Evolutionary conservation across 2,329 filamentous ascomycete species (phyloP), one percentile per base, ranked within the genome.

Genomic region (Stagonosporopsis tanaceti): DNA sequence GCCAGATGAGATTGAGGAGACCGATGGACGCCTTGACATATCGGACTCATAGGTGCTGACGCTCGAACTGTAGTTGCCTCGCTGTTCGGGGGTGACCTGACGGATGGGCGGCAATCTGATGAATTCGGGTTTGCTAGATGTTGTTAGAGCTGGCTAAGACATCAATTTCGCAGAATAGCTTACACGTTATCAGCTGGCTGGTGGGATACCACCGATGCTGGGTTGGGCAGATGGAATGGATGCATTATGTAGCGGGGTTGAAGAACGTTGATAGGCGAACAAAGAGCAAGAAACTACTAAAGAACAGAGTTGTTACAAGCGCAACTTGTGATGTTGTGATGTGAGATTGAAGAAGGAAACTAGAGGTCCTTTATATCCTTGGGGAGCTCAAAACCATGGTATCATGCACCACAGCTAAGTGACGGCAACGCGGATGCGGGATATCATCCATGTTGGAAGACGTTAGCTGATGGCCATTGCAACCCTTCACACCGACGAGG

Each of bases 361-460:
- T 30, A 17, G 20, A 38, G 35, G 34, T 40, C 30, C 56, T 57
- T 59, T 61, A 61, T 61, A 55, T n/a, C 42, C 3, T 12, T 30
- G 11, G 30, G 34, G 32, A 22, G 32, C 30, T 48, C 44, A 34
- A 42, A 30, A 46, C 30, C 37, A 45, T 50, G 17, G 40, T 51
- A 25, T 53, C 24, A 50, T 59, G 59, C 55, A 59, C 32, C 45
- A 51, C 12, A 46, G 38, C 40, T 54, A 44, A 47, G 40, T 48
- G 52, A 61, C 59, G 40, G 55, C 51, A 59, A 47, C 55, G 59
- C 55, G 59, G 55, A 59, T 47, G 59, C 59, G 59, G 59, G 59
- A 44, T 28, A 28, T 48, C 20, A 38, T 48, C 55, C 34, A 56
- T 56, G 51, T 48, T 32, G 40, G 25, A 20, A 38, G 34, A 48